Percentiles rank a stretch among this genome's conserved stretches.
Evolutionary conservation across 208 protist species (phyloP).

Genomic region (Herpetomonas samuelpessoai): DNA sequence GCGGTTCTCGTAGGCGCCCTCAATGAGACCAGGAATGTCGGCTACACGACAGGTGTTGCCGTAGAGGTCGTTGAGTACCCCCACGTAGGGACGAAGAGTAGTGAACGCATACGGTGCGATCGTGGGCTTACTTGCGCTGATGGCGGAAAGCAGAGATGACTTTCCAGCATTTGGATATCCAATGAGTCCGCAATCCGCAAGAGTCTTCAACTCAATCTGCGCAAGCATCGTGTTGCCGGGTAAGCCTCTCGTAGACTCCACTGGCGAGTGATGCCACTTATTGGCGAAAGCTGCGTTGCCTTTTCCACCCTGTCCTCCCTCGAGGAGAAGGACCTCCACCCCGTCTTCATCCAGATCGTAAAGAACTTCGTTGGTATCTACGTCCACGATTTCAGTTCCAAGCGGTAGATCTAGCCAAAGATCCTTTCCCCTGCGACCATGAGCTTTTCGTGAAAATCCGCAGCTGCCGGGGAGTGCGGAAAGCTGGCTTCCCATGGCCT

Average conservation of each 20-base stretch:
- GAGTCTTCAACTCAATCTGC: slow-evolving; percentile 88
- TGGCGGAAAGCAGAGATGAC: slow-evolving; percentile 87
- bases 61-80: slow-evolving; percentile 80
- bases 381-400: slow-evolving; percentile 83
- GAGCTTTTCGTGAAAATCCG: slow-evolving; percentile 71
- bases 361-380: slow-evolving; percentile 90
- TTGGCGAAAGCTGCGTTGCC: slow-evolving; percentile 90
- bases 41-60: slow-evolving; percentile 81
- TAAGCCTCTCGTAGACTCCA: slow-evolving; percentile 87
- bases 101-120: slow-evolving; percentile 91
- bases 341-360: slow-evolving; percentile 83
- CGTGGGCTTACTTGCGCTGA: slow-evolving; percentile 79
- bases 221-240: slow-evolving; percentile 89
- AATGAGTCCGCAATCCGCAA: slow-evolving; percentile 91
- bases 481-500: slow-evolving; percentile 65
- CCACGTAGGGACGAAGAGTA: slow-evolving; percentile 88
- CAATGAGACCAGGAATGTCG: slow-evolving; percentile 91
- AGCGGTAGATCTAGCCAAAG: slow-evolving; percentile 82
- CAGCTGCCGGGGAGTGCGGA: slow-evolving; percentile 53
- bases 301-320: slow-evolving; percentile 90
- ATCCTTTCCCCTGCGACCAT: slow-evolving; percentile 68
- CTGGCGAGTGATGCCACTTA: slow-evolving; percentile 85
- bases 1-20: slow-evolving; percentile 88
- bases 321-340: slow-evolving; percentile 74
- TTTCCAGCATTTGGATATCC: slow-evolving; percentile 94